Evolutionary conservation across 2,329 filamentous ascomycete genomes (phyloP).

Genomic region (Cryphonectria nitschkei): DNA sequence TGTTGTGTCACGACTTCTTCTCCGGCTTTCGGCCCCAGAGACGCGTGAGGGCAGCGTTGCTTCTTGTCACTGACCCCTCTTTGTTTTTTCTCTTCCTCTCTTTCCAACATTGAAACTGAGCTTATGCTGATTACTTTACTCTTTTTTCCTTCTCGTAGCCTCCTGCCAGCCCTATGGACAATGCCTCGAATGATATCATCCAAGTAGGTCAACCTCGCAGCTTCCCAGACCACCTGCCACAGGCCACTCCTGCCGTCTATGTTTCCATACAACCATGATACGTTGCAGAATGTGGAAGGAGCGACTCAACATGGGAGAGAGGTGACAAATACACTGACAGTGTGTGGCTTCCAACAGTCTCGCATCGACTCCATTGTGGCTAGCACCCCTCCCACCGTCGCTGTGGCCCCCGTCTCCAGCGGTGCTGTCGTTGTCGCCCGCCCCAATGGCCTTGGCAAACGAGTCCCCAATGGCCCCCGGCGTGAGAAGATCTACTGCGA

Average conservation of each 20-base stretch:
- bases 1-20: not conserved
- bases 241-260: not conserved
- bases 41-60: not conserved
- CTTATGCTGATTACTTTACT: slow-evolving; percentile 17
- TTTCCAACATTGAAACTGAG: not conserved
- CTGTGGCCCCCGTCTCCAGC: not conserved
- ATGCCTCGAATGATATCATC: slow-evolving; percentile 15
- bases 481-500: slow-evolving; percentile 77
- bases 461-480: slow-evolving; percentile 46
- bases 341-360: slow-evolving; percentile 32
- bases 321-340: not conserved
- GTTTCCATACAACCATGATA: not conserved
- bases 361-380: slow-evolving; percentile 45
- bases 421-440: slow-evolving; percentile 11
- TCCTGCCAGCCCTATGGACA: slow-evolving; percentile 21
- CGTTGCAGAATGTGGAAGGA: not conserved
- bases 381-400: slow-evolving; percentile 13
- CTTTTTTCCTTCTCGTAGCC: slow-evolving; percentile 15
- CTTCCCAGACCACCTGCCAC: slow-evolving; percentile 28
- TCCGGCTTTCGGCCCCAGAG: not conserved
- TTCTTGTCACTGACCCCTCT: not conserved
- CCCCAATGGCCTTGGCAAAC: slow-evolving; percentile 3
- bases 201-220: slow-evolving; percentile 19
- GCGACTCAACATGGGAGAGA: not conserved
- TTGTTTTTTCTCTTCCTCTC: too few species aligned